Conservation (phyloP, 2,329 filamentous ascomycete genomes). For the Colletotrichum kahawae region DNA sequence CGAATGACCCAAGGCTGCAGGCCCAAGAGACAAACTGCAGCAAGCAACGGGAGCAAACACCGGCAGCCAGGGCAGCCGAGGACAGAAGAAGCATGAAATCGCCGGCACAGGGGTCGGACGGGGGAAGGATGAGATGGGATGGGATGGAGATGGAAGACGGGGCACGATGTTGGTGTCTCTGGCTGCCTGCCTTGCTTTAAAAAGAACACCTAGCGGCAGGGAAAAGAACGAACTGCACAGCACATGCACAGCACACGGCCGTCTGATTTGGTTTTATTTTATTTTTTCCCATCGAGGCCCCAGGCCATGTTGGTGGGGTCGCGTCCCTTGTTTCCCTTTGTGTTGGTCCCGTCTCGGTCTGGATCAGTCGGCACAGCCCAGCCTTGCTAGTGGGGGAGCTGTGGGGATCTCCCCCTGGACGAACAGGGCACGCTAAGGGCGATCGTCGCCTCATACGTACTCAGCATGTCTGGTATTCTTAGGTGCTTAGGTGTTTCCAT, state of each 20-base stretch:
- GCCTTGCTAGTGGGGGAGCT: constrained; percentile 11
- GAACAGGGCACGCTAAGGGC: constrained; percentile 11
- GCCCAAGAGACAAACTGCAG: neutral
- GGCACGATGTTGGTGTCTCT: neutral
- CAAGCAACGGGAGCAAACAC: neutral
- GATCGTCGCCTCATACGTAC: neutral
- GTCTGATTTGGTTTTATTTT: neutral
- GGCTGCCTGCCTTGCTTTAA: neutral
- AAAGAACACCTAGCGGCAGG: neutral
- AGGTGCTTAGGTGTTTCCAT: neutral
- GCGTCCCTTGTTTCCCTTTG: neutral
- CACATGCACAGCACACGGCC: neutral
- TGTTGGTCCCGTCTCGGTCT: constrained; percentile 4
- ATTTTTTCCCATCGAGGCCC: neutral
- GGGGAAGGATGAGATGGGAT: neutral
- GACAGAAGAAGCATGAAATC: neutral
- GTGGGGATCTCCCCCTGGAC: constrained; percentile 9
- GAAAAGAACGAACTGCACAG: neutral
- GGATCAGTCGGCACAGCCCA: constrained; percentile 21
- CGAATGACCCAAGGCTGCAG: neutral
- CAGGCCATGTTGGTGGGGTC: neutral
- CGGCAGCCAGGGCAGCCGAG: neutral
- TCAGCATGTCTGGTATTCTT: neutral
- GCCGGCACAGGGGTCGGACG: neutral
- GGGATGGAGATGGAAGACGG: neutral